Conservation (phyloP, 2,329 filamentous ascomycete species). For the Cladophialophora exuberans region DNA sequence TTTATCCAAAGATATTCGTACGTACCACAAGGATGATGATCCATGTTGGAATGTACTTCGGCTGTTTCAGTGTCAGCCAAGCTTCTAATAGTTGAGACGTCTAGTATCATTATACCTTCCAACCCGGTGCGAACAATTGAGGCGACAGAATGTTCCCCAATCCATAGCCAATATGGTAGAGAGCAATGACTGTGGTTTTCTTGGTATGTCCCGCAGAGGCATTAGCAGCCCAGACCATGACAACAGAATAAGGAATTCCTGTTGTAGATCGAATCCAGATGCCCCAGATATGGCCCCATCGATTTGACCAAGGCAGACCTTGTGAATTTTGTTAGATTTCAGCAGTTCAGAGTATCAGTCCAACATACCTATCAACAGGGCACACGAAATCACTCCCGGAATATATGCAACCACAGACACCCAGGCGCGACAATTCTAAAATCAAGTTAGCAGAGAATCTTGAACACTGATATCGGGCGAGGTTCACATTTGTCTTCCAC, state of each 20-base stretch:
- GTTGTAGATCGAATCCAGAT: slow-evolving; percentile 45
- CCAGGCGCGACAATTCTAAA: slow-evolving; percentile 29
- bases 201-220: slow-evolving; percentile 61
- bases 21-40: slow-evolving; percentile 34
- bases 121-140: slow-evolving; percentile 61
- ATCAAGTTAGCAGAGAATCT: neutral
- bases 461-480: neutral
- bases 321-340: neutral
- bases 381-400: slow-evolving; percentile 42
- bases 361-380: slow-evolving; percentile 35
- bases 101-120: slow-evolving; percentile 38
- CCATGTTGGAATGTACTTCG: slow-evolving; percentile 45
- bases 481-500: slow-evolving; percentile 32
- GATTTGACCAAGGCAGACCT: slow-evolving; percentile 43
- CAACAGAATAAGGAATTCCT: slow-evolving; percentile 44
- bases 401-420: slow-evolving; percentile 41
- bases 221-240: slow-evolving; percentile 46
- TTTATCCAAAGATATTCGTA: neutral
- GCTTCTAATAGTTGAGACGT: neutral
- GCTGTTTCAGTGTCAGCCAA: slow-evolving; percentile 30
- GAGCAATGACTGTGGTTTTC: slow-evolving; percentile 64
- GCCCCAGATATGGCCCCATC: slow-evolving; percentile 42
- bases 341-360: neutral
- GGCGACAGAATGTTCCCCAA: slow-evolving; percentile 64
- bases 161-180: slow-evolving; percentile 63